Percentiles rank a stretch among this genome's conserved stretches.
Evolutionary conservation across 306 rosid species (phyloP).

Genomic region (Gleditsia sinensis): DNA sequence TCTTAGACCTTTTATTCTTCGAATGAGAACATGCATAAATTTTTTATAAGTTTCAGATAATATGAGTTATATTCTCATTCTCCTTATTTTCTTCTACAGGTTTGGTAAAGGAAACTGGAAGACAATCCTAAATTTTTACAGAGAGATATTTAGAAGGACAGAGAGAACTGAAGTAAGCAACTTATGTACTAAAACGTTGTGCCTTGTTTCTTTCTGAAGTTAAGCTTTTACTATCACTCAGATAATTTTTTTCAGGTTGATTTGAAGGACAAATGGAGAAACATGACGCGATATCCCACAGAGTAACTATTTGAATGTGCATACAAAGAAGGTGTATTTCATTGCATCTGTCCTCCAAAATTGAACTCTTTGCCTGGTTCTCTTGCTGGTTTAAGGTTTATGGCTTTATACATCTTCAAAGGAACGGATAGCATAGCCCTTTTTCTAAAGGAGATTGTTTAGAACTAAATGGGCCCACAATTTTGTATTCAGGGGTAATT

Average conservation of each 20-base stretch:
- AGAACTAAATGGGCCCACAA: no score
- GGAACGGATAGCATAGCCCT: not conserved
- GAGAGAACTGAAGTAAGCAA: conserved; percentile 66
- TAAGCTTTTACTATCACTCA: conserved; percentile 6
- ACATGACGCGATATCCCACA: conserved; percentile 48
- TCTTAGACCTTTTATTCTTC: not conserved
- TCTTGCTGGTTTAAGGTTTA: conserved; percentile 4
- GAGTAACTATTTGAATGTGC: conserved; percentile 2
- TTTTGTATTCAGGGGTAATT: no score
- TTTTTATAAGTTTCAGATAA: conserved; percentile 12
- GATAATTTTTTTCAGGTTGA: conserved; percentile 60
- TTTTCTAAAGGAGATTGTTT: no score
- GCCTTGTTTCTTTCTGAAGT: conserved; percentile 15
- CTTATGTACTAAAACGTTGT: conserved; percentile 11
- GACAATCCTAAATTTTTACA: conserved; percentile 48
- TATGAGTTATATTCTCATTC: conserved; percentile 24
- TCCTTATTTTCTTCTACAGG: conserved; percentile 47
- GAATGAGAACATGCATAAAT: not conserved
- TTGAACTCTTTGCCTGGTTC: conserved; percentile 7
- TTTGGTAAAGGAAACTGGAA: conserved; percentile 85
- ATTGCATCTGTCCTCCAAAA: no score
- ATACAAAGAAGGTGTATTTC: no score
- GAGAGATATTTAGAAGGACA: conserved; percentile 49
- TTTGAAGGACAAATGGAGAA: conserved; percentile 95
- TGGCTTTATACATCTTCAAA: not conserved